Evolutionary conservation across 1,139 yeast genomes (phyloP).

Genomic region (Citeromyces siamensis): DNA sequence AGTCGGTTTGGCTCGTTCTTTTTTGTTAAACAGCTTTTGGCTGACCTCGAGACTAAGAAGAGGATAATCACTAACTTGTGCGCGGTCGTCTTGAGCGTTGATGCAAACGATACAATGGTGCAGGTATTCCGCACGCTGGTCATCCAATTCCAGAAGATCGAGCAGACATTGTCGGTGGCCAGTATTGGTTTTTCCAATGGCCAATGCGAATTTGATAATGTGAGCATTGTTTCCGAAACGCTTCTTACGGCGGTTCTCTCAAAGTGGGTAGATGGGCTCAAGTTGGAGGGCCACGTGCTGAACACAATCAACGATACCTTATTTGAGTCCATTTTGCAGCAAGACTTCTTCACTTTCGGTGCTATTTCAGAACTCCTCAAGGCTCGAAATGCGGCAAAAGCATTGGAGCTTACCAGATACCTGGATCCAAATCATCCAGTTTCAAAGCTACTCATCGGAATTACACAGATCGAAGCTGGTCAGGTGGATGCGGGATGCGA

Average conservation of each 20-base stretch:
- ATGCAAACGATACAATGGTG: slow-evolving; percentile 3
- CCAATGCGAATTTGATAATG: neutral
- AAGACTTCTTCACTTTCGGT: neutral
- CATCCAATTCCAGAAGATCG: neutral
- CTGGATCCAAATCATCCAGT: slow-evolving; percentile 13
- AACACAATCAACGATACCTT: neutral
- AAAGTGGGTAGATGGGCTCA: neutral
- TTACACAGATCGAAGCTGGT: slow-evolving; percentile 14
- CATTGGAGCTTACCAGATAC: slow-evolving; percentile 9
- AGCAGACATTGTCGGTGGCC: neutral
- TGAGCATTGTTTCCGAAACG: neutral
- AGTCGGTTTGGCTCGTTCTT: neutral
- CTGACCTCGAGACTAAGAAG: neutral
- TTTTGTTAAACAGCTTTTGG: slow-evolving; percentile 1
- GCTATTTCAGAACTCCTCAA: neutral
- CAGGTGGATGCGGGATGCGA: slow-evolving; percentile 15
- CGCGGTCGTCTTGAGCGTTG: neutral
- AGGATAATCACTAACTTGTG: neutral
- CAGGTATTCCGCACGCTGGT: neutral
- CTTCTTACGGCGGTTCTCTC: neutral
- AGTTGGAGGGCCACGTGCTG: neutral
- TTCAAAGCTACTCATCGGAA: slow-evolving; percentile 16
- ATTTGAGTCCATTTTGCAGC: neutral
- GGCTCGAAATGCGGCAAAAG: slow-evolving; percentile 5
- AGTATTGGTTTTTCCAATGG: neutral